phyloP scores from a whole-genome alignment of 768 basidiomycete genomes.

The Sarcodon sp. region DNA sequence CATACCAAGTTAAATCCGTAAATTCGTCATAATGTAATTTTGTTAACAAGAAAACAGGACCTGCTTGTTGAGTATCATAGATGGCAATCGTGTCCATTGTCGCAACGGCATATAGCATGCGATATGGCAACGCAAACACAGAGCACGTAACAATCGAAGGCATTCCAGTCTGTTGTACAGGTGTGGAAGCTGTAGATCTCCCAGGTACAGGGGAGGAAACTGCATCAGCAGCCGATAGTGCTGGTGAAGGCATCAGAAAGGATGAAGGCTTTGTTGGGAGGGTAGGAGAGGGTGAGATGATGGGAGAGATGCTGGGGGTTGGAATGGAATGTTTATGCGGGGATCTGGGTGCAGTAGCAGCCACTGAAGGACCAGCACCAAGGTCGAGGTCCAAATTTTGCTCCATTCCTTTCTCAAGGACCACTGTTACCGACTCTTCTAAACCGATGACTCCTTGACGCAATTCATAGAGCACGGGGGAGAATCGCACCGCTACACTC shows the following conservation, averaged over 20 bases:
- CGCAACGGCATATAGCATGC: constrained; percentile 90
- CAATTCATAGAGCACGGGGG: constrained; percentile 88
- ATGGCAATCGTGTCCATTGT: constrained; percentile 94
- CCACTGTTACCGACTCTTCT: constrained; percentile 39
- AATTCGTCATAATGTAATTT: constrained; percentile 97
- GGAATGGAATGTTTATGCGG: constrained; percentile 7
- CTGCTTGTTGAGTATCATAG: constrained; percentile 94
- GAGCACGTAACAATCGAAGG: constrained; percentile 24
- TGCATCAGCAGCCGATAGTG: constrained; percentile 33
- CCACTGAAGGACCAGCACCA: constrained; percentile 6
- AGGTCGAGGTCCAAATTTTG: constrained; percentile 46
- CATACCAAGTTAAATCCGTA: constrained; percentile 92
- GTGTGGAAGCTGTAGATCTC: constrained; percentile 24
- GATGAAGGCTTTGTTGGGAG: constrained; percentile 1
- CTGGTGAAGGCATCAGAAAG: constrained; percentile 29
- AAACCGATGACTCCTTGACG: constrained; percentile 38
- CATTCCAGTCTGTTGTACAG: constrained; percentile 14
- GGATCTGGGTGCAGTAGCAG: constrained; percentile 5
- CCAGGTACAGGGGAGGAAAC: constrained; percentile 50
- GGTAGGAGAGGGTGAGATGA: constrained; percentile 4
- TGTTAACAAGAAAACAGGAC: constrained; percentile 82
- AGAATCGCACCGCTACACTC: constrained; percentile 88
- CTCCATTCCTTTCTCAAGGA: constrained; percentile 56
- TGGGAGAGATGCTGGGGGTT: constrained; percentile 3
- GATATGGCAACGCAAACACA: constrained; percentile 82